These are phyloP conservation scores for Lanmaoa pseudosensibilis DNA, from an alignment of 768 basidiomycete genomes.

Conservation along the genomic window DNA sequence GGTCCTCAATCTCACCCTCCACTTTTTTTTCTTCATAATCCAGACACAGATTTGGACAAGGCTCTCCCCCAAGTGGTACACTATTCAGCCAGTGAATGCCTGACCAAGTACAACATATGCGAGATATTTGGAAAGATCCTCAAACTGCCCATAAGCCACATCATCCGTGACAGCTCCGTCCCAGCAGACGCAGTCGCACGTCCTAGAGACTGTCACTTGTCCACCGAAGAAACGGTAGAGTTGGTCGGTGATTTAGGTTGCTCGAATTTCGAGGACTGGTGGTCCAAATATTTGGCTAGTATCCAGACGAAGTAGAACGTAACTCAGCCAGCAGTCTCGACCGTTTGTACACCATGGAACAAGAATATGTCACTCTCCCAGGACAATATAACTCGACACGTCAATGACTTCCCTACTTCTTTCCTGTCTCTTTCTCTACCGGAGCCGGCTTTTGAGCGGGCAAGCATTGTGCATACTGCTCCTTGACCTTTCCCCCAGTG, in stretches of 20 bases:
- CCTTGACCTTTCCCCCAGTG: conserved; percentile 17
- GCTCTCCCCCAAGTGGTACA: conserved; percentile 62
- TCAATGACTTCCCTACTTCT: not conserved
- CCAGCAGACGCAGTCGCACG: conserved; percentile 70
- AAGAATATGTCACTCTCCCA: not conserved
- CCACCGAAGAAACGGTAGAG: conserved; percentile 71
- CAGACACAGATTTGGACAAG: conserved; percentile 34
- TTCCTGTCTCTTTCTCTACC: conserved; percentile 5
- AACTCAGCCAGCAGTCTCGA: not conserved
- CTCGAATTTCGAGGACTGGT: conserved; percentile 83
- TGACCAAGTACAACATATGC: conserved; percentile 94
- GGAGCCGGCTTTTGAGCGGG: conserved; percentile 12
- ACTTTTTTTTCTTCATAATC: not conserved
- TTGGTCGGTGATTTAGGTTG: conserved; percentile 62
- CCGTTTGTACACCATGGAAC: conserved; percentile 6
- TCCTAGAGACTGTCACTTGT: conserved; percentile 79
- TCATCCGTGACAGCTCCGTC: conserved; percentile 68
- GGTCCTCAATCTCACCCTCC: conserved; percentile 16
- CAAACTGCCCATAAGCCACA: conserved; percentile 67
- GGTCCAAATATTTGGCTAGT: conserved; percentile 51
- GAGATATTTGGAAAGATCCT: conserved; percentile 73
- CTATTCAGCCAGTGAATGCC: conserved; percentile 77
- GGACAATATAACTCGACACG: not conserved
- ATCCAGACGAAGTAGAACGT: conserved; percentile 13
- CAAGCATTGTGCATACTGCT: conserved; percentile 16